Evolutionary conservation across 78 protist species (phyloP).

Genomic region (Dictyostelium firmibasis): DNA sequence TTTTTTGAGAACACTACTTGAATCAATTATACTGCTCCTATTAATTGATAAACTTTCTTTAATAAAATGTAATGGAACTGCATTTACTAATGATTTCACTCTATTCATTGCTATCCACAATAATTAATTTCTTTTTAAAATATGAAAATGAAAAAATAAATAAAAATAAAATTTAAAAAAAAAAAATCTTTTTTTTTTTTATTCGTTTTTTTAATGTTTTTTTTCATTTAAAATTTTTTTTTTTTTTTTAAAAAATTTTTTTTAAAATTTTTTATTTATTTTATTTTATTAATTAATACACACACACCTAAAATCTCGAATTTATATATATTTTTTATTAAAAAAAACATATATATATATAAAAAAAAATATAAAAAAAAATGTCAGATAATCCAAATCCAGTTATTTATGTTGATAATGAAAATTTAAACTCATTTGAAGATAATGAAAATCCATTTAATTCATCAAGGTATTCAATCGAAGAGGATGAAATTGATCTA

Average conservation of each 20-base stretch:
- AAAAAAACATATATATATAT: too few relatives aligned
- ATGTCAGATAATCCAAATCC: conserved; percentile 73
- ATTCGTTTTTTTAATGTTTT: too few relatives aligned
- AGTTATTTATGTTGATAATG: conserved; percentile 38
- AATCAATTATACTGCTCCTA: neutral
- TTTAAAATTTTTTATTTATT: too few relatives aligned
- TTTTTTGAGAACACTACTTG: neutral
- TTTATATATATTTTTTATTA: too few relatives aligned
- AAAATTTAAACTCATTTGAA: neutral
- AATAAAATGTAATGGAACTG: neutral
- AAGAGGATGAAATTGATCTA: conserved; percentile 18
- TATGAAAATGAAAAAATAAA: neutral
- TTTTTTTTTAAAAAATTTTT: too few relatives aligned
- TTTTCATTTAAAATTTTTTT: too few relatives aligned
- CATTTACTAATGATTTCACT: neutral
- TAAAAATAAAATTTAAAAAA: too few relatives aligned
- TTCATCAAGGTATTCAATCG: conserved; percentile 37
- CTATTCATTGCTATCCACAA: neutral
- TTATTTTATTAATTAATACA: too few relatives aligned
- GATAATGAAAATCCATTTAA: neutral
- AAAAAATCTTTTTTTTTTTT: too few relatives aligned
- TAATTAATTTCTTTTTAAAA: neutral
- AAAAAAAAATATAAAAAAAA: neutral
- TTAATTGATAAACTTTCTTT: neutral
- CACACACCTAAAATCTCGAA: neutral